phyloP scores from a whole-genome alignment of 2,329 filamentous ascomycete species.

The Fusarium virguliforme region DNA sequence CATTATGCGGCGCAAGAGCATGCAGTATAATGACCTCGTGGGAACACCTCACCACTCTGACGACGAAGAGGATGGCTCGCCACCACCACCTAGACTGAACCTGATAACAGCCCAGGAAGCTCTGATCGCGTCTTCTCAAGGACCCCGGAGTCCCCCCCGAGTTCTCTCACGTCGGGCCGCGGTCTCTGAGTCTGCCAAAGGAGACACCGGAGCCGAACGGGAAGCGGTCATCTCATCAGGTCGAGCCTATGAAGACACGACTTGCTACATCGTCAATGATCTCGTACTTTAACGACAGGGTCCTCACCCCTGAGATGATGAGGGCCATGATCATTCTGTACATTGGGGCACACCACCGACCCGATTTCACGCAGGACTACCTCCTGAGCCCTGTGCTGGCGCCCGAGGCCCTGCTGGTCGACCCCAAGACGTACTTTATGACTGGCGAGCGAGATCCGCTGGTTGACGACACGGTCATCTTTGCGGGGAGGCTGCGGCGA shows the following conservation, averaged over 20 bases:
- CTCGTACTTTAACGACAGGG: constrained; percentile 96
- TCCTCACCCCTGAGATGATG: constrained; percentile 98
- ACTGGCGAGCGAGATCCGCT: constrained; percentile 96
- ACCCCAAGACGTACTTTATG: constrained; percentile 93
- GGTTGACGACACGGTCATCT: constrained; percentile 97
- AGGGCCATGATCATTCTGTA: constrained; percentile 99
- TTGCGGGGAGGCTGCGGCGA: constrained; percentile 88
- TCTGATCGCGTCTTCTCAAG: constrained; percentile 28
- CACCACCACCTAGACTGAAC: constrained; percentile 29
- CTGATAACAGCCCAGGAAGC: constrained; percentile 27
- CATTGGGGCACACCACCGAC: constrained; percentile 92
- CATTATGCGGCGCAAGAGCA: constrained; percentile 87
- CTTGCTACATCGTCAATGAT: constrained; percentile 97
- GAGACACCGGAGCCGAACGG: constrained; percentile 34
- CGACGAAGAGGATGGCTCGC: constrained; percentile 72
- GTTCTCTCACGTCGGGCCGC: constrained; percentile 66
- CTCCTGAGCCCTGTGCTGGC: constrained; percentile 91
- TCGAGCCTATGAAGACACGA: constrained; percentile 81
- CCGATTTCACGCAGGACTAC: constrained; percentile 93
- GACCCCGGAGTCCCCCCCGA: constrained; percentile 60
- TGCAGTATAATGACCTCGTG: constrained; percentile 88
- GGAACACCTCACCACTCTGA: constrained; percentile 88
- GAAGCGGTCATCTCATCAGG: constrained; percentile 65
- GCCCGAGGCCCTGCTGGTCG: constrained; percentile 84
- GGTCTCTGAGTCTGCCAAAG: constrained; percentile 47